phyloP scores from a whole-genome alignment of 768 basidiomycete genomes.

The Imleria badia region DNA sequence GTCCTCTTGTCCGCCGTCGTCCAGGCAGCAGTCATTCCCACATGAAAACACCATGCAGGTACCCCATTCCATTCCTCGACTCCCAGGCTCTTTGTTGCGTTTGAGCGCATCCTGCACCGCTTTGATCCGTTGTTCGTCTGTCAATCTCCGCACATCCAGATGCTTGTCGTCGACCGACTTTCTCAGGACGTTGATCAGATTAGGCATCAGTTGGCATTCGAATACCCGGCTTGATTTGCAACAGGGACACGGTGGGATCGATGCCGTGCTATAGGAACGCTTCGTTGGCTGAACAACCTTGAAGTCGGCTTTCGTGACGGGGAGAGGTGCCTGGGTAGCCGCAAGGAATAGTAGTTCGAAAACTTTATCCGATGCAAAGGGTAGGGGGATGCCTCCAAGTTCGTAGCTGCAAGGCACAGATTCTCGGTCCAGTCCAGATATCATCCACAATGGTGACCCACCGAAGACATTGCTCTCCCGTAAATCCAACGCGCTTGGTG shows the following conservation, averaged over 20 bases:
- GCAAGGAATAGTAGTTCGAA: slow-evolving; percentile 75
- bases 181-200: slow-evolving; percentile 77
- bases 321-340: slow-evolving; percentile 42
- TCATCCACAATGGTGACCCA: slow-evolving; percentile 30
- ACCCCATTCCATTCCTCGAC: slow-evolving; percentile 90
- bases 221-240: slow-evolving; percentile 75
- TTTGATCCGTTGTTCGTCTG: slow-evolving; percentile 69
- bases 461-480: slow-evolving; percentile 87
- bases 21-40: slow-evolving; percentile 68
- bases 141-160: slow-evolving; percentile 36
- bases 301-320: slow-evolving; percentile 62
- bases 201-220: slow-evolving; percentile 95
- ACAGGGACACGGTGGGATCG: slow-evolving; percentile 61
- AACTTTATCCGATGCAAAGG: slow-evolving; percentile 76
- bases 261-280: slow-evolving; percentile 52
- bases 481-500: slow-evolving; percentile 63
- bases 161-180: slow-evolving; percentile 23
- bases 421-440: not conserved
- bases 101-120: slow-evolving; percentile 58
- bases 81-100: slow-evolving; percentile 41
- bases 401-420: slow-evolving; percentile 64
- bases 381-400: slow-evolving; percentile 78
- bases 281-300: slow-evolving; percentile 47
- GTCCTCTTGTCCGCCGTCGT: slow-evolving; percentile 40
- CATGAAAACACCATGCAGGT: slow-evolving; percentile 90